These are phyloP conservation scores for Rhynchosporium agropyri DNA, from an alignment of 2,329 filamentous ascomycete species.

Conservation along the genomic window DNA sequence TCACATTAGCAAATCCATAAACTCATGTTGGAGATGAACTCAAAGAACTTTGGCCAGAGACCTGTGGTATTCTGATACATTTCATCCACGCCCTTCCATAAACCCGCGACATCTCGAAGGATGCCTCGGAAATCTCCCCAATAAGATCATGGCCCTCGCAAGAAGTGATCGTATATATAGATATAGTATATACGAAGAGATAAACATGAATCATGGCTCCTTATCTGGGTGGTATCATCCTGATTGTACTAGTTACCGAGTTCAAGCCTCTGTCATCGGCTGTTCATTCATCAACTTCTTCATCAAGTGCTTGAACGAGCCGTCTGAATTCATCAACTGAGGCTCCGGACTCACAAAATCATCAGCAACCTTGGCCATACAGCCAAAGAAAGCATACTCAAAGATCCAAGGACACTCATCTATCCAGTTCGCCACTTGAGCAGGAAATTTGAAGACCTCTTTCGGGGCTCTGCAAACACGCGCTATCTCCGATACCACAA, in stretches of 20 bases:
- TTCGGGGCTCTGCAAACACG: slow-evolving; percentile 44
- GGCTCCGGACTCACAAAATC: slow-evolving; percentile 50
- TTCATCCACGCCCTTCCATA: too few species aligned
- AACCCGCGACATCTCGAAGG: too few species aligned
- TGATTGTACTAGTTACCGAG: neutral
- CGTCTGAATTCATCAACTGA: slow-evolving; percentile 49
- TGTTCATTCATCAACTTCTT: slow-evolving; percentile 35
- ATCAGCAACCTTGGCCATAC: slow-evolving; percentile 48
- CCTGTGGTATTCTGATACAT: too few species aligned
- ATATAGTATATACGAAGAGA: too few species aligned
- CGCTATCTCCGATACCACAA: slow-evolving; percentile 50
- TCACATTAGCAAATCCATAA: too few species aligned
- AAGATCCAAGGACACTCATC: slow-evolving; percentile 47
- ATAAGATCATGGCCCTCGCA: too few species aligned
- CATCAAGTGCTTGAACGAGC: slow-evolving; percentile 45
- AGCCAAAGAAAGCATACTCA: slow-evolving; percentile 51
- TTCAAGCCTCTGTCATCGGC: slow-evolving; percentile 26
- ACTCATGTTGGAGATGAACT: too few species aligned
- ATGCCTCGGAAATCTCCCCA: too few species aligned
- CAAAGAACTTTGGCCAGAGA: too few species aligned
- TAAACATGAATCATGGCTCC: too few species aligned
- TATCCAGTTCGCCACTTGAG: slow-evolving; percentile 47
- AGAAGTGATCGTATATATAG: too few species aligned
- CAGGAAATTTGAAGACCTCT: slow-evolving; percentile 46
- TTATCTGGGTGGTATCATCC: too few species aligned